Percentiles rank a stretch among this genome's conserved stretches.
These are phyloP conservation scores for Xerocomellus dryophilus DNA, from an alignment of 768 basidiomycete species.

Conservation along the genomic window DNA sequence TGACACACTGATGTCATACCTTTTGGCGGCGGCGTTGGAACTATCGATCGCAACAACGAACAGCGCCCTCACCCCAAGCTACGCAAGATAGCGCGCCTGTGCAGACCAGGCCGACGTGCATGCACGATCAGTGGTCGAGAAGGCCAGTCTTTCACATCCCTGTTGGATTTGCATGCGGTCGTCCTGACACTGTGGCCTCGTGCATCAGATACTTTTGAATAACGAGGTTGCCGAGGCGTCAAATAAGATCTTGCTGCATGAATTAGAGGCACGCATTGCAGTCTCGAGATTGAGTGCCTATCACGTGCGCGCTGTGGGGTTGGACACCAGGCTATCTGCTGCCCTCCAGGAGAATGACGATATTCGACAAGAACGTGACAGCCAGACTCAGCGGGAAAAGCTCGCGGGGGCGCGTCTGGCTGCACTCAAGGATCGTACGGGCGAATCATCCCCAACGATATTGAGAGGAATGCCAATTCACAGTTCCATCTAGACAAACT, in stretches of 20 bases:
- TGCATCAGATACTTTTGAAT: slow-evolving; percentile 70
- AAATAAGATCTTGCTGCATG: slow-evolving; percentile 66
- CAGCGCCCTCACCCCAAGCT: slow-evolving; percentile 6
- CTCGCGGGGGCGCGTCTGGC: slow-evolving; percentile 64
- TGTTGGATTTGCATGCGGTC: background rate
- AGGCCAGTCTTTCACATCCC: slow-evolving; percentile 7
- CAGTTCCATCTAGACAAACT: slow-evolving; percentile 53
- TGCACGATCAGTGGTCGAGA: slow-evolving; percentile 55
- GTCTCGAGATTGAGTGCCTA: slow-evolving; percentile 67
- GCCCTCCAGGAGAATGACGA: slow-evolving; percentile 80
- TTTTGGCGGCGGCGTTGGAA: background rate
- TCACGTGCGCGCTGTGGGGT: slow-evolving; percentile 66
- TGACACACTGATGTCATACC: no score
- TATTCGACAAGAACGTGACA: slow-evolving; percentile 76
- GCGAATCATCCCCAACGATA: slow-evolving; percentile 35
- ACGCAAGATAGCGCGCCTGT: slow-evolving; percentile 12
- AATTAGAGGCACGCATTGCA: slow-evolving; percentile 63
- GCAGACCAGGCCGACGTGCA: slow-evolving; percentile 24
- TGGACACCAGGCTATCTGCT: slow-evolving; percentile 61
- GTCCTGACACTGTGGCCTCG: slow-evolving; percentile 9
- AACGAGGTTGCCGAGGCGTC: slow-evolving; percentile 79
- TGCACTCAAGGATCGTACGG: slow-evolving; percentile 63
- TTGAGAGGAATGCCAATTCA: slow-evolving; percentile 2
- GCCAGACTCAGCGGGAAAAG: slow-evolving; percentile 62
- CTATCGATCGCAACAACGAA: no score